A percentile compares a stretch with the other conserved stretches of the same genome.
phyloP scores from a whole-genome alignment of 345 rosid species.

The Sonneratia alba region DNA sequence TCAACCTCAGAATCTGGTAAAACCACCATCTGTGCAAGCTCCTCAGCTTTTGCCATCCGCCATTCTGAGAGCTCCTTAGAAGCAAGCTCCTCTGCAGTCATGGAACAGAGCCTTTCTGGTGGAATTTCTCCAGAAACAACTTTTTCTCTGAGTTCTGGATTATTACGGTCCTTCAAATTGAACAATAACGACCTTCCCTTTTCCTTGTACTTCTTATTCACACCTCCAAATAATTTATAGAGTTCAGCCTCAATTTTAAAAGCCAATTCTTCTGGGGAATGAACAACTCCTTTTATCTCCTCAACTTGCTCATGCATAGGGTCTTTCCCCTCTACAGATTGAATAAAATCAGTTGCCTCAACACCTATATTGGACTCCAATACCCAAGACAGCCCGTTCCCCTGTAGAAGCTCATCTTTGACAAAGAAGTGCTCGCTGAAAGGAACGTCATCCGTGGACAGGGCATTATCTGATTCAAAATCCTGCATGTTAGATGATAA shows the following conservation, averaged over 20 bases:
- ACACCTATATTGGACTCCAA: constrained; percentile 41
- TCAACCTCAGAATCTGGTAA: constrained; percentile 69
- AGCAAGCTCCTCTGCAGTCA: constrained; percentile 94
- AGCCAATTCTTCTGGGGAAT: constrained; percentile 48
- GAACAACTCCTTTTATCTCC: constrained; percentile 14
- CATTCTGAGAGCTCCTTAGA: constrained; percentile 89
- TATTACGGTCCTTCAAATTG: constrained; percentile 79
- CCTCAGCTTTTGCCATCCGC: constrained; percentile 93
- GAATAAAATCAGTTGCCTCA: constrained; percentile 23
- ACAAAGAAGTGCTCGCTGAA: constrained; percentile 63
- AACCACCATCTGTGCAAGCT: constrained; percentile 90
- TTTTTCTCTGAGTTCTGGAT: constrained; percentile 76
- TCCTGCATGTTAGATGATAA: constrained; percentile 26
- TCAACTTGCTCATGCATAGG: constrained; percentile 12
- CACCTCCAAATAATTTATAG: constrained; percentile 77
- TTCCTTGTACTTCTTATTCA: constrained; percentile 92
- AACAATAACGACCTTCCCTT: constrained; percentile 81
- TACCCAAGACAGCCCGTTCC: constrained; percentile 88
- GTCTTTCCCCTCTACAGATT: constrained; percentile 13
- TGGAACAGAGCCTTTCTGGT: constrained; percentile 62
- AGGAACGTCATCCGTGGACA: constrained; percentile 50
- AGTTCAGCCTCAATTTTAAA: constrained; percentile 63
- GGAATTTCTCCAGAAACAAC: constrained; percentile 66
- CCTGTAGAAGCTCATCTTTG: constrained; percentile 88
- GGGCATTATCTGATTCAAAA: constrained; percentile 29